Percentiles rank a stretch among this genome's conserved stretches.
Evolutionary conservation across 768 basidiomycete species (phyloP).

Genomic region (Lactarius deliciosus): DNA sequence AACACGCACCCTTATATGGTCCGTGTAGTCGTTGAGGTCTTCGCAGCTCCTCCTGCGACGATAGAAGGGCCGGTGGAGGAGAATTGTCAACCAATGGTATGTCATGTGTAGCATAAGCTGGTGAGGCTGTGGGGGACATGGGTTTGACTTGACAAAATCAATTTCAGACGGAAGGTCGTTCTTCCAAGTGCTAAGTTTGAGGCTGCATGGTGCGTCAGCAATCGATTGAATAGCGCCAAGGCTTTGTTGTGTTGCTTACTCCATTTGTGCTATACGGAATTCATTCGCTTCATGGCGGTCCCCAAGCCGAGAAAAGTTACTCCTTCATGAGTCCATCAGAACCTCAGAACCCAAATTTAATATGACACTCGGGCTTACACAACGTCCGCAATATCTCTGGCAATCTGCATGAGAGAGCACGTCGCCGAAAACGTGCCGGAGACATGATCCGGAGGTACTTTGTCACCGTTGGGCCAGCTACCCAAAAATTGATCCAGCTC

Average conservation of each 20-base stretch:
- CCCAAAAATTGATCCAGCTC: slow-evolving; percentile 52
- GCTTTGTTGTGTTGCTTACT: slow-evolving; percentile 15
- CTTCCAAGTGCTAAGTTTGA: slow-evolving; percentile 29
- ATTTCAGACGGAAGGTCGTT: slow-evolving; percentile 26
- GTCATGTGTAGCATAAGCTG: slow-evolving; percentile 30
- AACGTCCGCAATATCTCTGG: slow-evolving; percentile 24
- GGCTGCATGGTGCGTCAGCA: slow-evolving; percentile 6
- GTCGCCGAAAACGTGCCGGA: slow-evolving; percentile 28
- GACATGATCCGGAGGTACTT: slow-evolving; percentile 18
- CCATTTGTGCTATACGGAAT: slow-evolving; percentile 28
- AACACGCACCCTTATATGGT: slow-evolving; percentile 26
- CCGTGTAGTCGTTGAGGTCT: slow-evolving; percentile 15
- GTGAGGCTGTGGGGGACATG: slow-evolving; percentile 24
- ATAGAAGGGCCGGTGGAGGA: slow-evolving; percentile 30
- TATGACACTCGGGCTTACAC: slow-evolving; percentile 15
- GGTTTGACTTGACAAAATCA: slow-evolving; percentile 24
- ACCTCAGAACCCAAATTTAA: not conserved
- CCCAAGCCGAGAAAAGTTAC: slow-evolving; percentile 26
- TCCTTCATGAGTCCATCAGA: slow-evolving; percentile 18
- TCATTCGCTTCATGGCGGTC: slow-evolving; percentile 22
- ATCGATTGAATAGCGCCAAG: not conserved
- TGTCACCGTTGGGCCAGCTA: slow-evolving; percentile 42
- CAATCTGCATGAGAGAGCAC: slow-evolving; percentile 29
- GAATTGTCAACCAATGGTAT: slow-evolving; percentile 26
- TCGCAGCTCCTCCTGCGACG: slow-evolving; percentile 22